Percentiles rank a stretch among this genome's conserved stretches.
Conservation (phyloP, 2,329 filamentous ascomycete genomes). For the Fusarium humuli region DNA sequence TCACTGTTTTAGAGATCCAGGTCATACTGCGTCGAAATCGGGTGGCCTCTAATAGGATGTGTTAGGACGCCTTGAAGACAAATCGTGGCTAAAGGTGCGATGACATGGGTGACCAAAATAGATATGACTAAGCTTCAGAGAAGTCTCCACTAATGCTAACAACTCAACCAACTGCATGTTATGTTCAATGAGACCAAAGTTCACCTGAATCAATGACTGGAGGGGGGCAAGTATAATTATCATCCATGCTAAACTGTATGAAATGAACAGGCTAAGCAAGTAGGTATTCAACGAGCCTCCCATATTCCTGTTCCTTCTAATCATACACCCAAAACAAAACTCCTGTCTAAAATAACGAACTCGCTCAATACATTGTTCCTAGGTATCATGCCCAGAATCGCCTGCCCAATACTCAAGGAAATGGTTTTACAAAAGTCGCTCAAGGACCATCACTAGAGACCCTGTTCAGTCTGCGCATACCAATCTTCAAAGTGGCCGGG, state of each 20-base stretch:
- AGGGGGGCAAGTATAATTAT: not conserved
- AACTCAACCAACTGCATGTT: conserved; percentile 1
- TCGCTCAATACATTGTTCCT: conserved; percentile 13
- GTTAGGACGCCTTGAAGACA: conserved; percentile 35
- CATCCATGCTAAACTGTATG: not conserved
- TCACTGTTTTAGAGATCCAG: conserved; percentile 76
- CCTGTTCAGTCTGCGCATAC: conserved; percentile 48
- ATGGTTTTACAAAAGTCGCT: conserved; percentile 6
- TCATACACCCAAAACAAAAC: conserved; percentile 14
- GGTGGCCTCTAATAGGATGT: conserved; percentile 12
- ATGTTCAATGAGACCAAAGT: not conserved
- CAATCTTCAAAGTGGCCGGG: conserved; percentile 49
- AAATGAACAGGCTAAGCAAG: not conserved
- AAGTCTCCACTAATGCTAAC: conserved; percentile 3
- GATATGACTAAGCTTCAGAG: conserved; percentile 40
- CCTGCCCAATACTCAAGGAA: conserved; percentile 19
- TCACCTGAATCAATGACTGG: not conserved
- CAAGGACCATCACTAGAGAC: conserved; percentile 20
- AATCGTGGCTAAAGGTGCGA: conserved; percentile 29
- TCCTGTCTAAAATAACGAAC: conserved; percentile 25
- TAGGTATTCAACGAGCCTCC: not conserved
- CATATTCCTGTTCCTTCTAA: conserved; percentile 1
- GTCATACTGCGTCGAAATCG: conserved; percentile 65
- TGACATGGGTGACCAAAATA: conserved; percentile 10
- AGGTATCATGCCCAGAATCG: conserved; percentile 17